Evolutionary conservation across 179 eudicot genomes (phyloP), one percentile per base, ranked within the genome.

Genomic region (Beta corolliflora): DNA sequence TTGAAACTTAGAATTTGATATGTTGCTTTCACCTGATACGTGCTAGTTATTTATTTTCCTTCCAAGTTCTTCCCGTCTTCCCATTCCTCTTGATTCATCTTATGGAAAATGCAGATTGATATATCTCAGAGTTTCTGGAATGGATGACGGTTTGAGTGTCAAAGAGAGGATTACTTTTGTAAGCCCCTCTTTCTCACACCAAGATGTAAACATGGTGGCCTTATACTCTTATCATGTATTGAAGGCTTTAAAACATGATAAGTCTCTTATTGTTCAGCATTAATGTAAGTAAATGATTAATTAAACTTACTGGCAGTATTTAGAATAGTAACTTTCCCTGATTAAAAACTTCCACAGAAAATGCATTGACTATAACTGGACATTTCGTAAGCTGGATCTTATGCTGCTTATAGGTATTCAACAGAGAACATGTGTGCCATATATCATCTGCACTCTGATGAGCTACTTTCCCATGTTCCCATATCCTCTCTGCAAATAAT

Each of bases 61-160:
- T 59, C 52, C 52, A 9, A 48, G 52, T 48, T 48, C 23, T 18
- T 6, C 60, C 53, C 53, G 61, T 78, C 46, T 15, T 55, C 66
- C 25, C 63, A 70, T 48, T 48, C 23, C 3, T 41, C 72, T 45
- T 70, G 50, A 78, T 63, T 21, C 10, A 44, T 73, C 23, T 45
- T 60, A 29, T 73, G 74, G 21, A 68, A 70, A 50, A 79, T 83
- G 77, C 96, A 96, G 99, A 84, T 88, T 96, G 87, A 88, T 90
- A 83, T 96, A 94, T 81, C 97, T 96, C 78, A 91, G 85, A 84
- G 98, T 96, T 60, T 86, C 88, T 11, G 98, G 98, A 78, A 94
- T 96, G 99, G 97, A 94, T 81, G 97, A 94, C 61, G 99, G 97
- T 59, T 81, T 96, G 55, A 89, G 82, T 85, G 89, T 92, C 80